Evolutionary conservation across 768 basidiomycete species (phyloP).

Genomic region (Rhodotorula kratochvilovae): DNA sequence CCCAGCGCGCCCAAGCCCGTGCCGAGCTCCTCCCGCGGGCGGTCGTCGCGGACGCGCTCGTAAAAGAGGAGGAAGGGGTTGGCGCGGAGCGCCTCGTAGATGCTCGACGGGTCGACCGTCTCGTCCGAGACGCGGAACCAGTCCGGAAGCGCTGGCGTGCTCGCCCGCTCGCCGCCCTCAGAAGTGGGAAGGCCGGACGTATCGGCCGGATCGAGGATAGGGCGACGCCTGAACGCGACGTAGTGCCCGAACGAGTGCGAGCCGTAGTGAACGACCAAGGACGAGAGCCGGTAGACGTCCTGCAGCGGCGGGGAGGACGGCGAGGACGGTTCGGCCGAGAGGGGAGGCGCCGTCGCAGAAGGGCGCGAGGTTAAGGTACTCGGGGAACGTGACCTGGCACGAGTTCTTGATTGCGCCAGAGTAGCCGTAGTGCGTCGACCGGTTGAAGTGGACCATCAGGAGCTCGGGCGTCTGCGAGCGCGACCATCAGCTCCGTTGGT

Average conservation of each 20-base stretch:
- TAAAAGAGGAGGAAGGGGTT: conserved; percentile 92
- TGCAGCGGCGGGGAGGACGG: conserved; percentile 51
- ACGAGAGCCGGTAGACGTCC: conserved; percentile 76
- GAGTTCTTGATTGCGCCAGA: conserved; percentile 67
- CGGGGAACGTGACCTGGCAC: conserved; percentile 73
- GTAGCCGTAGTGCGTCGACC: conserved; percentile 59
- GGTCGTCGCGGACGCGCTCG: conserved; percentile 57
- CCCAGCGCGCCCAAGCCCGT: background rate
- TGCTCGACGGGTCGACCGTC: conserved; percentile 66
- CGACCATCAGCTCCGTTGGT: background rate
- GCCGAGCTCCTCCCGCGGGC: too few relatives aligned
- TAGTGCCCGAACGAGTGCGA: conserved; percentile 92
- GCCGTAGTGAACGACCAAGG: conserved; percentile 89
- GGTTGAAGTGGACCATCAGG: conserved; percentile 82
- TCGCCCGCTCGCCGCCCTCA: conserved; percentile 8
- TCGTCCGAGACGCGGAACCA: conserved; percentile 91
- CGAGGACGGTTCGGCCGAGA: conserved; percentile 50
- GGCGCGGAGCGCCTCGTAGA: conserved; percentile 68
- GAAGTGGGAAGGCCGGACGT: conserved; percentile 40
- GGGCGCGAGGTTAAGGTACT: conserved; percentile 80
- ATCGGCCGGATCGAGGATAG: background rate
- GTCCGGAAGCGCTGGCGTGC: conserved; percentile 13
- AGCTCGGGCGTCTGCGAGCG: conserved; percentile 68
- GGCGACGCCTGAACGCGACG: conserved; percentile 69
- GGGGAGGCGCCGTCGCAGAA: conserved; percentile 75